Evolutionary conservation across 495 filamentous ascomycete genomes (phyloP).

Genomic region (Podospora didyma): DNA sequence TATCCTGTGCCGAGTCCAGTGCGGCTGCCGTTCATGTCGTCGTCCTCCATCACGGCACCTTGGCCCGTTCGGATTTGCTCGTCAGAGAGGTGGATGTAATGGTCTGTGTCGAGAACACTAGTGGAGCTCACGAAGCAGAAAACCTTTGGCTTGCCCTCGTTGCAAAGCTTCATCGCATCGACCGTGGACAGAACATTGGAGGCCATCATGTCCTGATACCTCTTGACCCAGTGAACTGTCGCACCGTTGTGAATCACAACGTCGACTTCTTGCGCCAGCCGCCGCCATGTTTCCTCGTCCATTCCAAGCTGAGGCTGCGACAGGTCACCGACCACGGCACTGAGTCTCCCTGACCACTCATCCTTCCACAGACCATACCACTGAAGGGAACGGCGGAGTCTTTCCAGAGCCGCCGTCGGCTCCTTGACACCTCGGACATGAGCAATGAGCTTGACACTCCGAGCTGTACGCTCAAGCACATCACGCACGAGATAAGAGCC

Average conservation of each 20-base stretch:
- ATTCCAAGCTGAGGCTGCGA: conserved; percentile 69
- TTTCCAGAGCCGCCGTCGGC: conserved; percentile 41
- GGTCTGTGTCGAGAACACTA: conserved; percentile 71
- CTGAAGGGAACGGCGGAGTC: conserved; percentile 51
- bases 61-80: conserved; percentile 44
- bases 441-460: conserved; percentile 63
- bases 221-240: conserved; percentile 78
- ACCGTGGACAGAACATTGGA: conserved; percentile 82
- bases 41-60: conserved; percentile 43
- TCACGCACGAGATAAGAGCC: conserved; percentile 79
- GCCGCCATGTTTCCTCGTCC: conserved; percentile 56
- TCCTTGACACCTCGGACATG: conserved; percentile 67
- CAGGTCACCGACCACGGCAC: conserved; percentile 68
- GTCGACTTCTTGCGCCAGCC: conserved; percentile 61
- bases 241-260: conserved; percentile 91
- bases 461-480: conserved; percentile 56
- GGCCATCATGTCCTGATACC: conserved; percentile 69
- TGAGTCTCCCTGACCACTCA: conserved; percentile 59
- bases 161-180: conserved; percentile 72
- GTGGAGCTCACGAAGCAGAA: conserved; percentile 87
- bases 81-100: conserved; percentile 72
- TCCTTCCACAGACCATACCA: conserved; percentile 81
- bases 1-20: conserved; percentile 66
- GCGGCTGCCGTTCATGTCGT: conserved; percentile 45
- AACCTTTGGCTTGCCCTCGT: conserved; percentile 70